Evolutionary conservation across 306 rosid genomes (phyloP).

Genomic region (Vigna reflexopilosa): DNA sequence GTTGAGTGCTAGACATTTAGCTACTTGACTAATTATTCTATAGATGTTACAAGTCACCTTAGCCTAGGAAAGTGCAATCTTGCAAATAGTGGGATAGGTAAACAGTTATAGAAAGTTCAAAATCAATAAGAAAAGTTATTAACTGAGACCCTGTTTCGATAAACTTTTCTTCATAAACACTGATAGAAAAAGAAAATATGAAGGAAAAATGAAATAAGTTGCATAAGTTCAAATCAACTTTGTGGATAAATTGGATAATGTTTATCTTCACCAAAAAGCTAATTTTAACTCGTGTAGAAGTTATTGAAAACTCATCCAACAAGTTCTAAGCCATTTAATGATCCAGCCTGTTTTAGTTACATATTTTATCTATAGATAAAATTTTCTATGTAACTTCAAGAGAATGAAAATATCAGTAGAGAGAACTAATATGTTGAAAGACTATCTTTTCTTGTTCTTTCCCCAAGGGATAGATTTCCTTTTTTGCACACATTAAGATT

Average conservation of each 20-base stretch:
- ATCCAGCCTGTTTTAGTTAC: background rate
- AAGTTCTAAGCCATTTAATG: conserved; percentile 2
- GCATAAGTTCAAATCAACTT: background rate
- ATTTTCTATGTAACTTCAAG: background rate
- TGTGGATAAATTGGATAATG: no score
- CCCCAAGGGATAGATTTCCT: no score
- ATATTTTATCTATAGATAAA: background rate
- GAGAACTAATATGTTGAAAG: no score
- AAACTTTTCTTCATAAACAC: background rate
- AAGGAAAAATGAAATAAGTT: no score
- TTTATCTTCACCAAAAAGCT: no score
- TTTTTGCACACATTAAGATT: no score
- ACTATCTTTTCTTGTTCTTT: no score
- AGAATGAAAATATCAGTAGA: no score
- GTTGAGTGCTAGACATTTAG: conserved; percentile 5
- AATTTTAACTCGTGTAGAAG: no score
- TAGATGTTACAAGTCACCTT: background rate
- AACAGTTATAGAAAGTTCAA: background rate
- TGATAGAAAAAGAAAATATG: background rate
- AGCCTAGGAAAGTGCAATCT: background rate
- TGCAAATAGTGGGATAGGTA: background rate
- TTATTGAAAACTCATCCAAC: no score
- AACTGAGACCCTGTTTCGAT: background rate
- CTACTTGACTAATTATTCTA: background rate
- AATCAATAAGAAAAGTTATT: background rate